These are phyloP conservation scores for Termitomyces eurrhizus DNA, from an alignment of 768 basidiomycete genomes.

Conservation along the genomic window DNA sequence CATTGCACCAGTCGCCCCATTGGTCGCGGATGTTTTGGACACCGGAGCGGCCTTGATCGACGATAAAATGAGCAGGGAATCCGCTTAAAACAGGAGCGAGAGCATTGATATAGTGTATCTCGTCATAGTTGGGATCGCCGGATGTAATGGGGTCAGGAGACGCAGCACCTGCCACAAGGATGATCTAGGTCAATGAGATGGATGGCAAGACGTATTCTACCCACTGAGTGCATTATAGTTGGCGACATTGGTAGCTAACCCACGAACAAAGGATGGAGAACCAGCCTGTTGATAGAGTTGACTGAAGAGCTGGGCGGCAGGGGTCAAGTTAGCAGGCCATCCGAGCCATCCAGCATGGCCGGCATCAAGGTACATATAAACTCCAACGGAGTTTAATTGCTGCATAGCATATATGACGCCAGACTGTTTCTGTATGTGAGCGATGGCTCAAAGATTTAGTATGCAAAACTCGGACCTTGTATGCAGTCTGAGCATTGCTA, in stretches of 20 bases:
- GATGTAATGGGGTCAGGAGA: constrained; percentile 59
- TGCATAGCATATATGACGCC: constrained; percentile 54
- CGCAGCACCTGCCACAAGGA: constrained; percentile 35
- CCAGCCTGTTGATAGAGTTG: constrained; percentile 47
- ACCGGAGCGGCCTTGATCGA: constrained; percentile 65
- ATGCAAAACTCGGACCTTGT: constrained; percentile 32
- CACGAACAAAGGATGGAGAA: constrained; percentile 54
- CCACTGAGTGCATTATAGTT: constrained; percentile 42
- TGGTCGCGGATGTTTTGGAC: constrained; percentile 53
- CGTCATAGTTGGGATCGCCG: constrained; percentile 59
- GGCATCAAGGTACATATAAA: constrained; percentile 61
- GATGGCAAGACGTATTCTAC: background rate
- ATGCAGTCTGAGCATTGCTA: constrained; percentile 46
- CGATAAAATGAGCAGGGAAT: constrained; percentile 61
- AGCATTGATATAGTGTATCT: constrained; percentile 55
- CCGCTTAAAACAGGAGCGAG: constrained; percentile 46
- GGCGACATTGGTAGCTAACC: constrained; percentile 56
- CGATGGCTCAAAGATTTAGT: background rate
- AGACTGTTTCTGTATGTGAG: constrained; percentile 21
- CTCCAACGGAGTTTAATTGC: constrained; percentile 50
- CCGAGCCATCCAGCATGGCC: constrained; percentile 67
- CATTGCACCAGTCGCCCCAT: constrained; percentile 73
- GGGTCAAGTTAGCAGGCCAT: constrained; percentile 60
- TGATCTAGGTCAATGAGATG: constrained; percentile 14
- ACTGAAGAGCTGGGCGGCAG: constrained; percentile 54